Percentiles rank a stretch among this genome's conserved stretches.
Conservation (phyloP, 805 yeast species). For the Candida manassasensis region DNA sequence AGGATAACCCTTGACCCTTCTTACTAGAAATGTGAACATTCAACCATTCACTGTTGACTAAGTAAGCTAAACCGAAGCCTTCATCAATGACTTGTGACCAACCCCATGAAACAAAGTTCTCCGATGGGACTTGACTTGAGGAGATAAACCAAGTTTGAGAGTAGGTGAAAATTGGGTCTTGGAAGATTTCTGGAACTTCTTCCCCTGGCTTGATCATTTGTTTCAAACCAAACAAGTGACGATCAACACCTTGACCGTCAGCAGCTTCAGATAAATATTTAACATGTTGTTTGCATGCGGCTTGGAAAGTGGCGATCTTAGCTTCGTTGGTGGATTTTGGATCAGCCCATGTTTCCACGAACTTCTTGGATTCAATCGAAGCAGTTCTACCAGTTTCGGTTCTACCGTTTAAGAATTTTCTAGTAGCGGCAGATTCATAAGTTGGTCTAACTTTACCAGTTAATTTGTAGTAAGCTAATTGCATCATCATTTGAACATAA, state of each 20-base stretch:
- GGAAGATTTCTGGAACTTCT: conserved; percentile 60
- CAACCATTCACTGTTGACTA: conserved; percentile 79
- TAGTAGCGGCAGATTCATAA: conserved; percentile 93
- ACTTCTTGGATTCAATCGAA: conserved; percentile 60
- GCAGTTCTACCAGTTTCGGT: conserved; percentile 92
- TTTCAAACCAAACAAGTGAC: conserved; percentile 88
- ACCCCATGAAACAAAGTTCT: conserved; percentile 84
- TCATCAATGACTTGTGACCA: conserved; percentile 93
- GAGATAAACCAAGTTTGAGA: conserved; percentile 83
- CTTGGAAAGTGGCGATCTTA: conserved; percentile 63
- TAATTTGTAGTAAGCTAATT: conserved; percentile 82
- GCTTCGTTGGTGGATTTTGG: conserved; percentile 44
- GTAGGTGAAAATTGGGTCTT: conserved; percentile 71
- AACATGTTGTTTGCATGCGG: conserved; percentile 72
- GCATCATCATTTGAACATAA: conserved; percentile 83
- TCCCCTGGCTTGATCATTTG: conserved; percentile 60
- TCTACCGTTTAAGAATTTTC: conserved; percentile 83
- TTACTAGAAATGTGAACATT: conserved; percentile 81
- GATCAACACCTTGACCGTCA: conserved; percentile 85
- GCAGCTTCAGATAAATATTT: conserved; percentile 71
- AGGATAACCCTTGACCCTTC: conserved; percentile 55
- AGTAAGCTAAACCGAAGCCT: conserved; percentile 92
- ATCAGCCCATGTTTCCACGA: conserved; percentile 72
- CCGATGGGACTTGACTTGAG: conserved; percentile 82
- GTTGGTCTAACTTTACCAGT: conserved; percentile 82